Percentiles rank a stretch among this genome's conserved stretches.
phyloP scores from a whole-genome alignment of 768 basidiomycete genomes.

The Amanita inopinata region DNA sequence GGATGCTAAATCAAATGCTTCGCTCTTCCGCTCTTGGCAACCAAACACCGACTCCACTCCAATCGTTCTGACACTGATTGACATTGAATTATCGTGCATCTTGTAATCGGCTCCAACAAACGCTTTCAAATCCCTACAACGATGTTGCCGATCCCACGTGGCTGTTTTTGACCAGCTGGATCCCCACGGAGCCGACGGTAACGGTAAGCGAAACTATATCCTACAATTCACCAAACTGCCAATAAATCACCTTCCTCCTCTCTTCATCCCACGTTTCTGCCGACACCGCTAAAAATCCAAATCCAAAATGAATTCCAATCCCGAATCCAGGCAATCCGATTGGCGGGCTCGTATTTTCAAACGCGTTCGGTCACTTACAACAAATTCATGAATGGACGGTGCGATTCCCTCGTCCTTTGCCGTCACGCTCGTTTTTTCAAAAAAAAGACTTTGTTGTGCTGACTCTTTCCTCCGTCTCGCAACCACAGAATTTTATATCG shows the following conservation, averaged over 20 bases:
- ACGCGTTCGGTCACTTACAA: constrained; percentile 46
- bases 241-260: background rate
- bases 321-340: constrained; percentile 37
- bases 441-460: background rate
- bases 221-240: background rate
- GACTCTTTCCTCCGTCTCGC: background rate
- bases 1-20: no score
- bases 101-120: background rate
- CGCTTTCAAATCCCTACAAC: background rate
- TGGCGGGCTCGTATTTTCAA: constrained; percentile 67
- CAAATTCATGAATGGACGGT: constrained; percentile 73
- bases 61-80: no score
- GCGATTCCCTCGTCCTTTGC: constrained; percentile 10
- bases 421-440: background rate
- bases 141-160: background rate
- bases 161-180: constrained; percentile 36
- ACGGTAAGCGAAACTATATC: constrained; percentile 23
- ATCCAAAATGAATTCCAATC: no score
- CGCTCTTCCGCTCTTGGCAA: no score
- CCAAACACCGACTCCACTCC: no score
- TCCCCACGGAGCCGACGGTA: constrained; percentile 56
- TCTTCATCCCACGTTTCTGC: constrained; percentile 1
- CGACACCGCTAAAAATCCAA: no score
- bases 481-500: constrained; percentile 48
- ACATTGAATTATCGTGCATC: background rate